Evolutionary conservation across 2,329 filamentous ascomycete genomes (phyloP), one percentile per base, ranked within the genome.

Genomic region (Penicillium sp.): DNA sequence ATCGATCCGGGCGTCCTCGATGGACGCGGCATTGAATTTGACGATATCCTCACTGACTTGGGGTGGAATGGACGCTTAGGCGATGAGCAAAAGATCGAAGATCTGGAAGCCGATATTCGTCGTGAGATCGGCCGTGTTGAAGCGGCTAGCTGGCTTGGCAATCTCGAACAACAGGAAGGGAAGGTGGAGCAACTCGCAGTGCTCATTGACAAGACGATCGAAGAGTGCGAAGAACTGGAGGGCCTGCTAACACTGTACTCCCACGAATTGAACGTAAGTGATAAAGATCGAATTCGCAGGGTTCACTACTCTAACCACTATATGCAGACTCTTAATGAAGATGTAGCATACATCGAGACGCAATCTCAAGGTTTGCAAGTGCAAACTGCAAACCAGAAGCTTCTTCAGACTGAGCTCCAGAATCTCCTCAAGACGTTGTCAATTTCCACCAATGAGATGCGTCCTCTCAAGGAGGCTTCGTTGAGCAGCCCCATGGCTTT

Each of bases 291-390:
- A 10, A 20, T 12, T 6, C 8, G 9, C 9, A 20, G 9, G 8
- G 33, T 9, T 12, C 1, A 10, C 15, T 10, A 37, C 9, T 18
- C 33, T 37, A 8, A 37, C 33, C 33, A 20, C 18, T 10, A 0
- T 20, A 20, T 52, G 24, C 64, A 95, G 87, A 97, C 91, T 42
- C 78, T 98, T 27, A 90, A 91, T 49, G 92, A 97, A 43, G 93
- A 98, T 62, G 95, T 98, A 60, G 86, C 90, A 3, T 97, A 95
- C 66, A 97, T 98, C 57, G 93, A 98, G 73, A 90, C 93, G 1
- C 93, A 98, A 70, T 91, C 89, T 6, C 92, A 98, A 72, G 93
- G 93, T 75, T 76, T 98, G 41, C 93, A 98, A 64, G 92, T 98
- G 6, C 93, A 97, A 71, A 92, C 92, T 18, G 89, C 93, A 35